Evolutionary conservation across 352 stramenopile genomes (phyloP), one percentile per base, ranked within the genome.

Genomic region (Elongisporangium prolatum): DNA sequence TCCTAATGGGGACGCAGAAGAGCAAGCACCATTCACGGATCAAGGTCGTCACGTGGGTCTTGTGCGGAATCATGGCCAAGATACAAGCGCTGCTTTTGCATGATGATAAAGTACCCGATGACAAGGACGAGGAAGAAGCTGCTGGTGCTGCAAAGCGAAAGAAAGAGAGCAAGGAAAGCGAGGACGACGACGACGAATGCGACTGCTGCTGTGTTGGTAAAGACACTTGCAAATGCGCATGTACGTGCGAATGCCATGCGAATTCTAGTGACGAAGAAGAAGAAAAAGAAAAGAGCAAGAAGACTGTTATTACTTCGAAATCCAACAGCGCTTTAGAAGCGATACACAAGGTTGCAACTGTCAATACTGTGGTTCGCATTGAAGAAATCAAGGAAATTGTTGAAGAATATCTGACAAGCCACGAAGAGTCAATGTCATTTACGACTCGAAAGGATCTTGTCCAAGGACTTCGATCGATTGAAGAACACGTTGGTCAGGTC

Each of bases 21-120:
- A 91, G 81, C 62, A 84, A 74, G 48, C 76, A 95, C 52, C 77
- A 92, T 47, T 92, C 86, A 24, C 77, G 86, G 9, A 75, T 93
- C 21, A 93, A 91, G 49, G 84, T 93, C 1, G 77, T 95, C 21
- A 91, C 86, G 54, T 95, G 84, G 84, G 86, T 95, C 11, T 67
- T 95, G 22, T 95, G 84, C 22, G 85, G 84, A 13, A 77, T 95
- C 22, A 86, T 95, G 56, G 86, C 86, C 4, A 95, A 95, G 64
- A 91, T 88, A 34, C 85, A 92, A 52, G 75, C 78, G 10, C 54
- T 95, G 38, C 59, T 95, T 38, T 54, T 84, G 48, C 78, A 80
- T 9, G 77, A 90, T 47, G 84, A 93, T 54, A 89, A 88, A 54
- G 50, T 91, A 5, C 80, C 80, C 0, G 70, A 77, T 53, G 65